Evolutionary conservation across 306 rosid genomes (phyloP), one percentile per base, ranked within the genome.

Genomic region (Phaseolus lunatus): DNA sequence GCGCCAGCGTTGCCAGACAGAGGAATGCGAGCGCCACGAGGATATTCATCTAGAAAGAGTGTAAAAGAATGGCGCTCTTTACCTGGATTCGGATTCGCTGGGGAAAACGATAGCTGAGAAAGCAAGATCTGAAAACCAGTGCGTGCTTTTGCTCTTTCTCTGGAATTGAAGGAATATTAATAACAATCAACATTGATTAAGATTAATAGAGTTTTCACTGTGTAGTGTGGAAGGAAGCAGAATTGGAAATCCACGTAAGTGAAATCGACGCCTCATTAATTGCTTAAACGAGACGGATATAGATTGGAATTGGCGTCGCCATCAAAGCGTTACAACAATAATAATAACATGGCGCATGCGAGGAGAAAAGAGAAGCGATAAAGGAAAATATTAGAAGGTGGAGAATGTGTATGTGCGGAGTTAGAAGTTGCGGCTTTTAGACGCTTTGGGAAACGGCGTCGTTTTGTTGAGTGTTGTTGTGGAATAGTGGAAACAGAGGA

Each of bases 1-100:
- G 89, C 54, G 58, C 63, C 64, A 84, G 73, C 1, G 81, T 62
- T 6, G 77, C 56, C 15, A 89, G 39, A 43, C 67, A 77, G 7
- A 88, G 9, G 5, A 72, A 70, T 9, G 83, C 65, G 18, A 73
- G 72, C 16, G 80, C 75, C 52, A 65, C 73, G 54, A 64, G 84
- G 47, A 67, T 84, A 37, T 87, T 79, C 77, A 74, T 71, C 59
- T 66, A 45, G 72, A 8, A 7, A 52, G 24, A 26, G 19, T 16
- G 4, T 3, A 43, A 33, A 2, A 3, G 66, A 68, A 16, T 50
- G 58, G n/a, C 12, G 4, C 80, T 47, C 5, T 82, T 45, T 29
- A 26, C 44, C 5, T 9, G 16, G 85, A 80, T 72, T 80, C 63
- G 12, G 70, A 66, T 15, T 70, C 80, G 45, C 50, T 63, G 16